Evolutionary conservation across 768 basidiomycete species (phyloP).

Genomic region (Tricholoma sp.): DNA sequence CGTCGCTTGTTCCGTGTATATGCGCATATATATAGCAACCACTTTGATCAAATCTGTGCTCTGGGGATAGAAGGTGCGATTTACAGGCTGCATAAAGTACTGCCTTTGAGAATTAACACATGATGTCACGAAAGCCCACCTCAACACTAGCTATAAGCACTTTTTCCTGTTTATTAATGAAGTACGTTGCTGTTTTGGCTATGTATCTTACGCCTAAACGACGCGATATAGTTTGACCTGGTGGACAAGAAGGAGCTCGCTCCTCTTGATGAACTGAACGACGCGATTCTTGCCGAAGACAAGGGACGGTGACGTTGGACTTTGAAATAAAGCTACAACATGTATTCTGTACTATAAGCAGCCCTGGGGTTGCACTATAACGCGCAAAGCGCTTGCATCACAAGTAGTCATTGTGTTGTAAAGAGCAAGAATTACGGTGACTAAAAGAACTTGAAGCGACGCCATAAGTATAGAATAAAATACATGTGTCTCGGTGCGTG

Average conservation of each 20-base stretch:
- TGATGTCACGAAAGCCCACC: constrained; percentile 60
- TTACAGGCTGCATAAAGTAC: not conserved
- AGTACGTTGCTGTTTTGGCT: constrained; percentile 38
- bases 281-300: constrained; percentile 68
- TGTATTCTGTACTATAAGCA: constrained; percentile 10
- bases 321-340: not conserved
- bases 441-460: too few relatives aligned
- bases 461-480: too few relatives aligned
- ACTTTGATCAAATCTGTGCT: constrained; percentile 98
- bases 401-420: too few relatives aligned
- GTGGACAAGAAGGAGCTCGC: constrained; percentile 97
- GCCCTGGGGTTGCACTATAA: not conserved
- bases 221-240: constrained; percentile 66
- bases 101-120: not conserved
- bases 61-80: constrained; percentile 89
- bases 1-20: constrained; percentile 94
- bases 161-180: constrained; percentile 97
- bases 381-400: too few relatives aligned
- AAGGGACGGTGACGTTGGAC: constrained; percentile 18
- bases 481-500: too few relatives aligned
- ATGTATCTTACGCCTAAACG: not conserved
- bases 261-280: constrained; percentile 92
- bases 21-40: constrained; percentile 98
- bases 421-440: too few relatives aligned
- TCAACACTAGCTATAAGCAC: constrained; percentile 97